Percentiles rank a stretch among this genome's conserved stretches.
Evolutionary conservation across 2,329 filamentous ascomycete genomes (phyloP).

Genomic region (Aspergillus thermomutatus): DNA sequence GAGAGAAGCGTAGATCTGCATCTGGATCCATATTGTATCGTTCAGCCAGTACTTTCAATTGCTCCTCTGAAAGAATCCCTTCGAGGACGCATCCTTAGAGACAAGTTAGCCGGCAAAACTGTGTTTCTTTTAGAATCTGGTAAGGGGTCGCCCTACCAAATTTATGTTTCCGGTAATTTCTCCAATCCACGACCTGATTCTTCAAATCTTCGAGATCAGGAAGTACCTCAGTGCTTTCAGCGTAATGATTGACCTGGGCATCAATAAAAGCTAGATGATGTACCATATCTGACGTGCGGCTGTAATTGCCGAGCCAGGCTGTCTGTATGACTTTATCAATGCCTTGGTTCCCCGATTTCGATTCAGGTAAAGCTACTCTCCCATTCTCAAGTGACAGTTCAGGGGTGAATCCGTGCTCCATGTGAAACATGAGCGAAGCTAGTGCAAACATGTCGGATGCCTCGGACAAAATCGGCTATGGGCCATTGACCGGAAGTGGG

Average conservation of each 20-base stretch:
- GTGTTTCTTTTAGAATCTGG: neutral
- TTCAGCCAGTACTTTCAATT: slow-evolving; percentile 10
- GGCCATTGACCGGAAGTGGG: slow-evolving; percentile 20
- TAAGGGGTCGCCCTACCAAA: slow-evolving; percentile 6
- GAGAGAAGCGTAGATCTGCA: slow-evolving; percentile 10
- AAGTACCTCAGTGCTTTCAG: neutral
- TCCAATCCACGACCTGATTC: slow-evolving; percentile 5
- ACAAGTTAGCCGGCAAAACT: neutral
- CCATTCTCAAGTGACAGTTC: slow-evolving; percentile 15
- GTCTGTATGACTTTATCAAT: slow-evolving; percentile 14
- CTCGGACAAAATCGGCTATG: slow-evolving; percentile 17
- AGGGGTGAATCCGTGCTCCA: slow-evolving; percentile 16
- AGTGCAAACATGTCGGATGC: slow-evolving; percentile 22
- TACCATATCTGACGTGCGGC: slow-evolving; percentile 15
- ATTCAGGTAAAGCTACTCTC: slow-evolving; percentile 8
- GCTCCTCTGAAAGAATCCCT: slow-evolving; percentile 10
- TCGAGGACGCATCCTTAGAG: slow-evolving; percentile 12
- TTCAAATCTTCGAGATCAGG: slow-evolving; percentile 1
- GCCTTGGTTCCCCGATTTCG: slow-evolving; percentile 6
- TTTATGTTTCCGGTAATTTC: slow-evolving; percentile 1
- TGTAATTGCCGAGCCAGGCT: slow-evolving; percentile 18
- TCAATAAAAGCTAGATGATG: slow-evolving; percentile 7
- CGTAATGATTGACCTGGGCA: neutral
- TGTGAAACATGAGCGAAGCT: slow-evolving; percentile 19
- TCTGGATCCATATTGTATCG: slow-evolving; percentile 8